These are phyloP conservation scores for Curvularia sp. DNA, from an alignment of 2,329 filamentous ascomycete genomes.

Conservation along the genomic window DNA sequence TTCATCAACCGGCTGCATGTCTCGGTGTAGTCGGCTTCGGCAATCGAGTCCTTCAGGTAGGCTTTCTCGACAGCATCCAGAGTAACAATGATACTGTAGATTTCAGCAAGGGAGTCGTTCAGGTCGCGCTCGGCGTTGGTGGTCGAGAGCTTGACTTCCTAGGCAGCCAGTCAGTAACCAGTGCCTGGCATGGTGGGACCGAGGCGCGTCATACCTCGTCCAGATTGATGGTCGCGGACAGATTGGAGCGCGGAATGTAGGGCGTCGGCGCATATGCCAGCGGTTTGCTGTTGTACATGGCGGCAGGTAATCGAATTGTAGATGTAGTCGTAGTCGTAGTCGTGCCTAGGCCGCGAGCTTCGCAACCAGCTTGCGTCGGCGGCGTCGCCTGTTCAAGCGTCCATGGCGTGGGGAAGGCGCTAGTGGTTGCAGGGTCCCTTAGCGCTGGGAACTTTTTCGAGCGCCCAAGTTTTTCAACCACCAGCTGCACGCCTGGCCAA, in stretches of 20 bases:
- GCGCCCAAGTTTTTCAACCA: constrained; percentile 24
- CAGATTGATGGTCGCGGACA: constrained; percentile 89
- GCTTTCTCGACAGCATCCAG: constrained; percentile 95
- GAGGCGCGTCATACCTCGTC: constrained; percentile 71
- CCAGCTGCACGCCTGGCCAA: constrained; percentile 19
- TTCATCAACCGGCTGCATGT: constrained; percentile 93
- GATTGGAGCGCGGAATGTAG: constrained; percentile 82
- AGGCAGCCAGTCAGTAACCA: constrained; percentile 22
- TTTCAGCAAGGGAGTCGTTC: constrained; percentile 93
- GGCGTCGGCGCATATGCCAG: constrained; percentile 88
- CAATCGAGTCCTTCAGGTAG: constrained; percentile 92
- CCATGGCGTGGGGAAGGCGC: constrained; percentile 36
- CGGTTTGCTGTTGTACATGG: constrained; percentile 60
- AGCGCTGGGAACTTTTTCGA: constrained; percentile 40
- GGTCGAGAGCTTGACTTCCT: constrained; percentile 93
- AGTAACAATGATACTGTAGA: constrained; percentile 97
- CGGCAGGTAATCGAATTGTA: not conserved
- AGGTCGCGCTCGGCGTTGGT: constrained; percentile 89
- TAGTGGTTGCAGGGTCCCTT: constrained; percentile 22
- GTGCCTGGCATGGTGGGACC: constrained; percentile 2
- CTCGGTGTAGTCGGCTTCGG: constrained; percentile 92
- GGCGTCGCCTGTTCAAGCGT: constrained; percentile 20
- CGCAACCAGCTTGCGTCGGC: constrained; percentile 21
- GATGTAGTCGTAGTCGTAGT: not conserved
- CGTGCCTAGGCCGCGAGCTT: not conserved